These are phyloP conservation scores for Russula vinacea DNA, from an alignment of 768 basidiomycete genomes.

Conservation along the genomic window DNA sequence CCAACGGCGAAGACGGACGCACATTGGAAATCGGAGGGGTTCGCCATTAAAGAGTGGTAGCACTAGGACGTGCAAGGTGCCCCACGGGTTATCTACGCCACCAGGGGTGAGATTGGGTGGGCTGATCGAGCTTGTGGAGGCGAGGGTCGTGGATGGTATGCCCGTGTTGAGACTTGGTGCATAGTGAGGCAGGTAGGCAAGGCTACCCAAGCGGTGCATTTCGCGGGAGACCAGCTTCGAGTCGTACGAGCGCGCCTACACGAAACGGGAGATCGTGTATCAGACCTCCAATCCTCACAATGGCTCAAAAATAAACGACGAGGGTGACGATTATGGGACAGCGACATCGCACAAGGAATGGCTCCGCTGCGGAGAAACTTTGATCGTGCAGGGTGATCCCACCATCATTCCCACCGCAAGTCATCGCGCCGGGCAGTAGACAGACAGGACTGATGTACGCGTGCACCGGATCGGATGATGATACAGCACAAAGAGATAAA, in stretches of 20 bases:
- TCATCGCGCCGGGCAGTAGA: neutral
- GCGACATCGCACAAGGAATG: neutral
- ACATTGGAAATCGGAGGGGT: slow-evolving; percentile 81
- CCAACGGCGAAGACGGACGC: slow-evolving; percentile 33
- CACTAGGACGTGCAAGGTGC: slow-evolving; percentile 78
- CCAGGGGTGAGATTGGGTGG: slow-evolving; percentile 31
- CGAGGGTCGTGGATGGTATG: slow-evolving; percentile 48
- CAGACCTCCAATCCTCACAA: neutral
- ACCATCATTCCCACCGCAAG: neutral
- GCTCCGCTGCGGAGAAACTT: neutral
- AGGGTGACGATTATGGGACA: neutral
- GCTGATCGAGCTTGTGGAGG: slow-evolving; percentile 30
- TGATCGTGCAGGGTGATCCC: neutral
- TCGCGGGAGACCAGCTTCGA: slow-evolving; percentile 77
- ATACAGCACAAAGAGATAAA: neutral
- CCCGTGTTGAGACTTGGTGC: slow-evolving; percentile 50
- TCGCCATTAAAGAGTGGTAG: slow-evolving; percentile 91
- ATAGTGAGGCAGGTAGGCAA: slow-evolving; percentile 51
- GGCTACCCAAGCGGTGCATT: slow-evolving; percentile 77
- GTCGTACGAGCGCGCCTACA: slow-evolving; percentile 68
- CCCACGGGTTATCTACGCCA: slow-evolving; percentile 68
- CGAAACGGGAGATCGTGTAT: neutral
- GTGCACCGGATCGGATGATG: neutral
- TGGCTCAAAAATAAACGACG: neutral
- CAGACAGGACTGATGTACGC: neutral